Percentiles rank a stretch among this genome's conserved stretches.
Evolutionary conservation across 495 filamentous ascomycete species (phyloP).

Genomic region (Pyronema omphalodes): DNA sequence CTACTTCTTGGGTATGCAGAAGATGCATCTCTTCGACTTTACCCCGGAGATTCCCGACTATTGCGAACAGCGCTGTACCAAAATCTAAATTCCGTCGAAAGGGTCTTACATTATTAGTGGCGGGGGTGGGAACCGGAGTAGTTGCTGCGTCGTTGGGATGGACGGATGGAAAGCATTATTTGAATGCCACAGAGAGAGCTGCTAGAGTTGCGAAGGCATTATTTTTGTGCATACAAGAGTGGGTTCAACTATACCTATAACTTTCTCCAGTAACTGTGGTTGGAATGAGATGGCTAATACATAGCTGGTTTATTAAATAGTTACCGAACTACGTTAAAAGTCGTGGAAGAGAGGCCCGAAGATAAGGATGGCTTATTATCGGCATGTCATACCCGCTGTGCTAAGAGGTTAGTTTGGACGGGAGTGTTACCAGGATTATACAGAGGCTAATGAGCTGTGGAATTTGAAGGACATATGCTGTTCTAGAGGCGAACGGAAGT

Average conservation of each 20-base stretch:
- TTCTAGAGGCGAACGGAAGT: slow-evolving; percentile 85
- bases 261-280: background rate
- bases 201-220: slow-evolving; percentile 62
- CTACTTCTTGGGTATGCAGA: background rate
- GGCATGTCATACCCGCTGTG: slow-evolving; percentile 84
- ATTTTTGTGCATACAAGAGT: slow-evolving; percentile 80
- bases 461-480: slow-evolving; percentile 47
- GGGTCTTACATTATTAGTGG: slow-evolving; percentile 26
- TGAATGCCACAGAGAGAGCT: slow-evolving; percentile 55
- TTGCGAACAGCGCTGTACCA: background rate
- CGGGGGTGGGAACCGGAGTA: slow-evolving; percentile 42
- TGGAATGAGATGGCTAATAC: background rate
- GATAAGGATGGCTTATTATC: slow-evolving; percentile 49
- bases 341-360: slow-evolving; percentile 36
- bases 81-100: slow-evolving; percentile 1
- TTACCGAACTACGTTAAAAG: slow-evolving; percentile 62
- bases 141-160: slow-evolving; percentile 32
- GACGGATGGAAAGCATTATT: slow-evolving; percentile 45
- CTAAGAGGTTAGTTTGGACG: slow-evolving; percentile 30
- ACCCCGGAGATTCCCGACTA: background rate
- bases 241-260: slow-evolving; percentile 25
- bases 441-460: background rate
- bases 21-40: slow-evolving; percentile 1
- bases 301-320: slow-evolving; percentile 28
- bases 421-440: background rate